Conservation (phyloP, 495 filamentous ascomycete genomes). For the Lentithecium fluviatile region DNA sequence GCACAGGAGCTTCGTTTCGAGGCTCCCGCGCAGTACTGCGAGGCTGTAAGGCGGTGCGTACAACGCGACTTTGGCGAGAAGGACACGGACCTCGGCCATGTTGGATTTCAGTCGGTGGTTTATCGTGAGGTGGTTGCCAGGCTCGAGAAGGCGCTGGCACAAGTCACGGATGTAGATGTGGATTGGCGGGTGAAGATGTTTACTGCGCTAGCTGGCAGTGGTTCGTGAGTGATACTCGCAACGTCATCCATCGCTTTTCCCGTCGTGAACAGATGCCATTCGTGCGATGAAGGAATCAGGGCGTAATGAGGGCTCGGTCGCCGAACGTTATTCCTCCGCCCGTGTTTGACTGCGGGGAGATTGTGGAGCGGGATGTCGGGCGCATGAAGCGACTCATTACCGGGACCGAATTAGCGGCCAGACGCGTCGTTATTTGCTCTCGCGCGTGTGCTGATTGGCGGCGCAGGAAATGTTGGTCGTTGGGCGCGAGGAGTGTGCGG, state of each 20-base stretch:
- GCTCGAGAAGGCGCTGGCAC: conserved; percentile 15
- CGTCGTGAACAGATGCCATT: too few relatives aligned
- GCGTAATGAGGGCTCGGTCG: background rate
- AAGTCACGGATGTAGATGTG: too few relatives aligned
- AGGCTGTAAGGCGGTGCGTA: conserved; percentile 42
- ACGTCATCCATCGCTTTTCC: too few relatives aligned
- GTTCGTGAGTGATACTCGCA: too few relatives aligned
- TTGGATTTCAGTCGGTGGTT: conserved; percentile 36
- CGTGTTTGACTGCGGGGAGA: background rate
- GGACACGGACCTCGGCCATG: conserved; percentile 33
- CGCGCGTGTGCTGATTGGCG: background rate
- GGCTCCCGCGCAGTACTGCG: conserved; percentile 39
- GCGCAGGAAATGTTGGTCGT: background rate
- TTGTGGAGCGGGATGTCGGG: background rate
- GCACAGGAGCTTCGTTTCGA: conserved; percentile 35
- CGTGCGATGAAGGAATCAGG: background rate
- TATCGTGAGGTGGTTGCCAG: conserved; percentile 33
- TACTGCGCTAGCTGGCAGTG: too few relatives aligned
- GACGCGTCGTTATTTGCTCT: background rate
- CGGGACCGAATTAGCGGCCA: background rate
- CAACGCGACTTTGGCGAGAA: conserved; percentile 33
- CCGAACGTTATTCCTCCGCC: background rate
- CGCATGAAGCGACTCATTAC: background rate
- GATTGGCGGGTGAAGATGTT: too few relatives aligned
- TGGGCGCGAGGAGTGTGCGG: background rate